Evolutionary conservation across 176 grass and related monocot species (phyloP).

Genomic region (Panicum miliaceum): DNA sequence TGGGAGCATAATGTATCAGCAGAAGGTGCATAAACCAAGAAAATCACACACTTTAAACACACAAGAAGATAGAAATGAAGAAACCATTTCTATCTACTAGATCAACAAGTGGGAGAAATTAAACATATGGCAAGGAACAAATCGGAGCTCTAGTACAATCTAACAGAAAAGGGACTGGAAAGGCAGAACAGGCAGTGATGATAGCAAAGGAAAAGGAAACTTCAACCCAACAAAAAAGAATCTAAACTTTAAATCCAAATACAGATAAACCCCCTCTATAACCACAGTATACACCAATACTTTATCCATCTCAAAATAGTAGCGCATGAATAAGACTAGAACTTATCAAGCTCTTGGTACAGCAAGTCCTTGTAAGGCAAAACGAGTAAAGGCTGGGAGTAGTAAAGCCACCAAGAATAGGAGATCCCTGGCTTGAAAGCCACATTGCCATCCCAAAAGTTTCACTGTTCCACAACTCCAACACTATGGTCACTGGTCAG

Average conservation of each 20-base stretch:
- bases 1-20: neutral
- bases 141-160: neutral
- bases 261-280: neutral
- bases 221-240: neutral
- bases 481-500: neutral
- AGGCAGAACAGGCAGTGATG: neutral
- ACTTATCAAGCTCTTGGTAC: constrained; percentile 22
- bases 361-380: constrained; percentile 23
- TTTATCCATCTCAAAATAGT: neutral
- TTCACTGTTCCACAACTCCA: neutral
- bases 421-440: constrained; percentile 23
- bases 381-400: neutral
- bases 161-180: neutral
- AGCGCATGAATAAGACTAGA: neutral
- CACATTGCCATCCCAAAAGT: constrained; percentile 24
- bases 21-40: neutral
- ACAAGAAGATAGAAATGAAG: neutral
- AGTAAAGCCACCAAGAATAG: constrained; percentile 9
- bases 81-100: neutral
- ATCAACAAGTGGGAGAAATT: neutral
- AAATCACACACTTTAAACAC: constrained; percentile 12
- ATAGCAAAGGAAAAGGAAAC: constrained; percentile 9
- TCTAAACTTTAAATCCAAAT: neutral
- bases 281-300: neutral
- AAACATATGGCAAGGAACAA: neutral